phyloP scores from a whole-genome alignment of 306 rosid species.

The Arachis hypogaea region DNA sequence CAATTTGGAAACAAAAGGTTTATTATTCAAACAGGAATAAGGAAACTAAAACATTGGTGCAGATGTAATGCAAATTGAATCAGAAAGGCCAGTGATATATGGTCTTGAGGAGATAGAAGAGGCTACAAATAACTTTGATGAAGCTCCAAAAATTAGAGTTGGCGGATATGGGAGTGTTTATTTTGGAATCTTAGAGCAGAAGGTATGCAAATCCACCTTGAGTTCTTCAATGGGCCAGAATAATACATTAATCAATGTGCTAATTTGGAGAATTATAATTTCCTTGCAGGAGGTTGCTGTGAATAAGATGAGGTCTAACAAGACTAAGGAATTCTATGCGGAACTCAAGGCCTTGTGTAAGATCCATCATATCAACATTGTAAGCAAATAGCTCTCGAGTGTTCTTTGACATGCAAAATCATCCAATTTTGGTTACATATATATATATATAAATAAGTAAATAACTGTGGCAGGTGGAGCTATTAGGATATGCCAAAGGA shows the following conservation, averaged over 20 bases:
- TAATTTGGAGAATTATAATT: slow-evolving; percentile 26
- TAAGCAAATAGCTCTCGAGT: slow-evolving; percentile 38
- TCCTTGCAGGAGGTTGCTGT: slow-evolving; percentile 71
- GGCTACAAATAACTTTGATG: slow-evolving; percentile 65
- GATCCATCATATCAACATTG: slow-evolving; percentile 62
- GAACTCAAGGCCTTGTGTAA: slow-evolving; percentile 72
- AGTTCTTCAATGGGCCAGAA: slow-evolving; percentile 16
- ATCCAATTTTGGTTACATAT: background rate
- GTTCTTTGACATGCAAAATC: slow-evolving; percentile 6
- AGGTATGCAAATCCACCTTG: slow-evolving; percentile 48
- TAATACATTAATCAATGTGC: slow-evolving; percentile 4
- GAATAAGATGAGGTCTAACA: slow-evolving; percentile 73
- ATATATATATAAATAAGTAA: background rate
- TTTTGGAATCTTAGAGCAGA: slow-evolving; percentile 53
- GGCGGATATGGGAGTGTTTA: slow-evolving; percentile 79
- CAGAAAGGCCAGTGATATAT: slow-evolving; percentile 55
- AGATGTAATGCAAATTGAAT: slow-evolving; percentile 54
- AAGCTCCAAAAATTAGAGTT: slow-evolving; percentile 54
- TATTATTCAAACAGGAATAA: background rate
- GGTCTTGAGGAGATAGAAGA: slow-evolving; percentile 61
- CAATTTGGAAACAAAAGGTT: slow-evolving; percentile 4
- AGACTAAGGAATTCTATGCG: slow-evolving; percentile 75
- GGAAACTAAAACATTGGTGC: slow-evolving; percentile 30
- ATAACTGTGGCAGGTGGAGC: slow-evolving; percentile 65
- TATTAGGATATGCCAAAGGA: slow-evolving; percentile 77